Evolutionary conservation across 2,329 filamentous ascomycete genomes (phyloP), one percentile per base, ranked within the genome.

Genomic region (Cercospora janseana): DNA sequence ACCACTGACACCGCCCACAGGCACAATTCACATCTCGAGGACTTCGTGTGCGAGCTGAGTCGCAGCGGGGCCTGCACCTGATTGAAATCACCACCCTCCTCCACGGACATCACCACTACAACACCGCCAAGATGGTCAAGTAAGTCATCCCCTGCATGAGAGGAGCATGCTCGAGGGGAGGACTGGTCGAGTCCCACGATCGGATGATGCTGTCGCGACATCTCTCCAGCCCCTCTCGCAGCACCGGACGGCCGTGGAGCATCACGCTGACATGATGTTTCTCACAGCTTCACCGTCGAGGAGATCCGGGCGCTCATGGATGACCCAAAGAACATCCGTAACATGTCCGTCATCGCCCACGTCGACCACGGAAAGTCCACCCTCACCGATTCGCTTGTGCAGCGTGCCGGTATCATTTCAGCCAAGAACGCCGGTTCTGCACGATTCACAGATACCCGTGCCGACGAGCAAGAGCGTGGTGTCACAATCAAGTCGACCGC

Each of bases 281-380:
- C 24, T 20, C 18, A 35, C 32, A 47, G 44, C 44, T 53, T 53
- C 51, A 53, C 51, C 31, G 51, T 53, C 42, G 51, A 53, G 51
- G 51, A 53, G 51, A 47, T 53, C 51, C 51, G 51, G 49, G 12
- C 15, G 26, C 51, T 87, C 72, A 88, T 87, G 86, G 86, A 89
- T 83, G 85, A 85, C 78, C 84, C 87, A 61, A 74, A 75, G 69
- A 85, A 84, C 75, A 83, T 85, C 75, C 79, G 82, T 71, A 97
- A 97, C 85, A 97, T 96, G 92, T 96, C 90, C 80, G 93, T 98
- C 76, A 97, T 97, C 89, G 93, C 93, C 76, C 93, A 98, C 81
- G 83, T 98, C 85, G 93, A 98, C 79, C 93, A 98, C 85, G 93
- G 93, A 81, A 98, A 98, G 80, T 98, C 93, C 68, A 98, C 93